phyloP scores from a whole-genome alignment of 305 asterid species.

The Fraxinus greggii region DNA sequence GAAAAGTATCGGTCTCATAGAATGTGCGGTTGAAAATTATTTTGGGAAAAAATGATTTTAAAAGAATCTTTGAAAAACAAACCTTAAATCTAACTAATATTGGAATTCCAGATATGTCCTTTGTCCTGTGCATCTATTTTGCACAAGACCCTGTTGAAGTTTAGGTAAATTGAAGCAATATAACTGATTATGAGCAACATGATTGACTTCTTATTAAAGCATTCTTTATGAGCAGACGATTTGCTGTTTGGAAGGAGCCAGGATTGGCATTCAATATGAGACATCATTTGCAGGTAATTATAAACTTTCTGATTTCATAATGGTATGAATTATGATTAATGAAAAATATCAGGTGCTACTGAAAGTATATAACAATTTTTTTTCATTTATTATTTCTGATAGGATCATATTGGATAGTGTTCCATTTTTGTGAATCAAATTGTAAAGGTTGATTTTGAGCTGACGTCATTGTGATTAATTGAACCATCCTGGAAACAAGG shows the following conservation, averaged over 20 bases:
- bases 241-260: conserved; percentile 91
- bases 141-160: background rate
- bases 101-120: background rate
- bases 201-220: conserved; percentile 20
- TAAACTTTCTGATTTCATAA: conserved; percentile 1
- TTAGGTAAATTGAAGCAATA: background rate
- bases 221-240: conserved; percentile 58
- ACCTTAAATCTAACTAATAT: background rate
- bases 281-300: conserved; percentile 87
- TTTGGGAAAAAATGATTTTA: background rate
- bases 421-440: background rate
- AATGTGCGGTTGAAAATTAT: background rate
- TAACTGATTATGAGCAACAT: background rate
- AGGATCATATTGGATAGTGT: background rate
- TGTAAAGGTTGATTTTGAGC: background rate
- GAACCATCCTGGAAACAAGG: background rate
- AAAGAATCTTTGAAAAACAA: background rate
- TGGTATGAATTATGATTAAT: background rate
- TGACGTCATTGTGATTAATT: background rate
- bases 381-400: background rate
- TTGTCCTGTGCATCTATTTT: background rate
- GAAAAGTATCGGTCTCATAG: background rate
- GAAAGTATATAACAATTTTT: background rate
- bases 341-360: background rate
- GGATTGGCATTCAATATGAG: conserved; percentile 91